These are phyloP conservation scores for Hymenoscyphus fructigenus DNA, from an alignment of 2,329 filamentous ascomycete species.

Conservation along the genomic window DNA sequence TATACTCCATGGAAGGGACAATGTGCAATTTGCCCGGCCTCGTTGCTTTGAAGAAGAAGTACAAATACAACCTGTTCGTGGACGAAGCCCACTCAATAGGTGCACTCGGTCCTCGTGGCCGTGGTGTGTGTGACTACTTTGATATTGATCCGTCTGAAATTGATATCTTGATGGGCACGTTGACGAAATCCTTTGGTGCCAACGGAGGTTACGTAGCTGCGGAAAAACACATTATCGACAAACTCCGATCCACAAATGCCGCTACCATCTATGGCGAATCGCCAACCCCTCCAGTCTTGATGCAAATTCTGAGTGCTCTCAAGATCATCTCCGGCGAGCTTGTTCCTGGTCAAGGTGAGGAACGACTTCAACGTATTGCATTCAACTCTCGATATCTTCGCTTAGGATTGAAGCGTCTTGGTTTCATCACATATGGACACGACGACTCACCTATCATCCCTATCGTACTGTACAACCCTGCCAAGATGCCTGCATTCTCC, in stretches of 20 bases:
- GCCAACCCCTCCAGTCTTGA: conserved; percentile 81
- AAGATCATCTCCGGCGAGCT: conserved; percentile 88
- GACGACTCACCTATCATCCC: conserved; percentile 98
- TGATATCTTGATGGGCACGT: conserved; percentile 95
- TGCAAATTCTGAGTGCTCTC: conserved; percentile 85
- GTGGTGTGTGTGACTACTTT: conserved; percentile 97
- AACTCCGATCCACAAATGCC: conserved; percentile 81
- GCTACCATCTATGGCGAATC: conserved; percentile 86
- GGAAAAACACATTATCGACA: conserved; percentile 88
- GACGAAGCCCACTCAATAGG: conserved; percentile 97
- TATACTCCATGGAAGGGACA: conserved; percentile 99
- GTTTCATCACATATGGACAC: conserved; percentile 94
- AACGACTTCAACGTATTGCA: conserved; percentile 90
- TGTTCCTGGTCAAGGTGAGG: conserved; percentile 86
- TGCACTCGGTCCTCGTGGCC: conserved; percentile 81
- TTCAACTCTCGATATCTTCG: conserved; percentile 99
- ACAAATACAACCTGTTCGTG: conserved; percentile 95
- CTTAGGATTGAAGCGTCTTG: conserved; percentile 91
- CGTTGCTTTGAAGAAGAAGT: conserved; percentile 83
- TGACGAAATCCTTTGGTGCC: conserved; percentile 97
- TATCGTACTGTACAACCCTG: conserved; percentile 93
- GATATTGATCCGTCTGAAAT: conserved; percentile 83
- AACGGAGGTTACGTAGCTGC: conserved; percentile 95
- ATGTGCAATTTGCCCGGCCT: conserved; percentile 97
- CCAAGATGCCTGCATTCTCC: conserved; percentile 97